Base-by-base conservation (phyloP, 2,329 filamentous ascomycete genomes). In the Fusarium solani-melongenae region DNA sequence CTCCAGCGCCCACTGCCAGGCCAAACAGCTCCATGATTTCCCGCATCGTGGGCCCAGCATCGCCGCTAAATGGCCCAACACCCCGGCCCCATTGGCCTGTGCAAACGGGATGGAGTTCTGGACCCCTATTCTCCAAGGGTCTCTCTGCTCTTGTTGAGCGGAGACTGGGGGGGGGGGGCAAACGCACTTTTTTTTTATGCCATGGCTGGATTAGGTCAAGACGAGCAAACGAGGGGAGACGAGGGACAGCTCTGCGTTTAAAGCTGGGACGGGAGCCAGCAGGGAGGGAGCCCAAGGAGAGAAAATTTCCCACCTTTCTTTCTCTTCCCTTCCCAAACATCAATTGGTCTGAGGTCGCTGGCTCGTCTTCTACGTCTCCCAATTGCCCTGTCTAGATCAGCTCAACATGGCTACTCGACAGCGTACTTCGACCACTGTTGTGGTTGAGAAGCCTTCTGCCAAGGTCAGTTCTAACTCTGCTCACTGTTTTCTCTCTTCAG, bases 361-460 rank as follows among this genome's bases (percentile, higher is more conserved):
- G 49, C 51, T 64, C 62, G 49, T 46, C 53, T 49, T 39, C 59
- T 24, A 24, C 33, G 20, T 34, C 33, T 36, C n/a, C 27, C 17
- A 39, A 55, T 59, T 55, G 29, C 27, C 20, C 61, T 17, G 57
- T 44, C 51, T n/a, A 38, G 12, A 22, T 39, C 31, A 20, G 33
- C 51, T 51, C 36, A 76, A 33, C 60, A 79, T 79, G 77, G 70
- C 77, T 60, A 69, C 71, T 60, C 70, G 77, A 67, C 77, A 79
- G 53, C 75, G 77, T 58, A 79, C 74, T 44, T 63, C 76, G 44
- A 74, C 77, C 65, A 71, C 73, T 24, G 74, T 76, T 44, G 57
- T 71, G 62, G 64, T 72, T 53, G 76, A 76, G 55, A 61, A 61
- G 31, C 36, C 39, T 20, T 41, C 58, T 27, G 61, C 62, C 65